phyloP scores from a whole-genome alignment of 164 flowering plant genomes.

The Annona cherimola region DNA sequence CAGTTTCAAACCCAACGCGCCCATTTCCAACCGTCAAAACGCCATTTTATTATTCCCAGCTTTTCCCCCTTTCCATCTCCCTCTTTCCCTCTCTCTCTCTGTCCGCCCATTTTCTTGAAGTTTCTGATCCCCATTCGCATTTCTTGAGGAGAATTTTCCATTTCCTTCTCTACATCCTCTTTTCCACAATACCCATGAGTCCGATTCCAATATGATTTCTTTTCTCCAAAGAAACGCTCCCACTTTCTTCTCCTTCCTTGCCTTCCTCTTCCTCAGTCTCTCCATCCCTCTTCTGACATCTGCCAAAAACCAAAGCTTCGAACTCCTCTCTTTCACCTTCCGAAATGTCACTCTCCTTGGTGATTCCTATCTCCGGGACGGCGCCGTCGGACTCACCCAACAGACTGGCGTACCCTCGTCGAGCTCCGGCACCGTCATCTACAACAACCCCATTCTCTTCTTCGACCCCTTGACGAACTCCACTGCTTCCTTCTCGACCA shows the following conservation, averaged over 20 bases:
- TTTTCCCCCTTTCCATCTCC: not conserved
- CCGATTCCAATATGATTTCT: not conserved
- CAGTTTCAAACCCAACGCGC: slow-evolving; percentile 25
- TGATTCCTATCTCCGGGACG: slow-evolving; percentile 74
- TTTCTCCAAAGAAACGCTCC: not conserved
- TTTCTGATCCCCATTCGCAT: not conserved
- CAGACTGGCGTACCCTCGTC: slow-evolving; percentile 62
- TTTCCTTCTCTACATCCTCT: no score
- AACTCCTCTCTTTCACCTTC: slow-evolving; percentile 51
- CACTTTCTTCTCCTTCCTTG: no score
- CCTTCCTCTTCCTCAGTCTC: slow-evolving; percentile 7
- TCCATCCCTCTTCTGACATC: not conserved
- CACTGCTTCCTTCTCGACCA: slow-evolving; percentile 75
- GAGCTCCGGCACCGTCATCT: slow-evolving; percentile 69
- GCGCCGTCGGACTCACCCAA: slow-evolving; percentile 75
- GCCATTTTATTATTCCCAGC: slow-evolving; percentile 20
- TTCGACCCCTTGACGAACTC: slow-evolving; percentile 42
- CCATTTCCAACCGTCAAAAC: slow-evolving; percentile 42
- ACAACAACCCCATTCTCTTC: slow-evolving; percentile 52
- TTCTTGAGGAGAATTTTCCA: no score
- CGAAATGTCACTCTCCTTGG: slow-evolving; percentile 83
- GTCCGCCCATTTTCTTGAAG: not conserved
- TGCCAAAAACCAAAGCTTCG: slow-evolving; percentile 30
- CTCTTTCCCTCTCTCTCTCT: not conserved
- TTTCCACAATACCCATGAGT: no score